phyloP scores from a whole-genome alignment of 306 rosid genomes.

The Cucumis sativus region DNA sequence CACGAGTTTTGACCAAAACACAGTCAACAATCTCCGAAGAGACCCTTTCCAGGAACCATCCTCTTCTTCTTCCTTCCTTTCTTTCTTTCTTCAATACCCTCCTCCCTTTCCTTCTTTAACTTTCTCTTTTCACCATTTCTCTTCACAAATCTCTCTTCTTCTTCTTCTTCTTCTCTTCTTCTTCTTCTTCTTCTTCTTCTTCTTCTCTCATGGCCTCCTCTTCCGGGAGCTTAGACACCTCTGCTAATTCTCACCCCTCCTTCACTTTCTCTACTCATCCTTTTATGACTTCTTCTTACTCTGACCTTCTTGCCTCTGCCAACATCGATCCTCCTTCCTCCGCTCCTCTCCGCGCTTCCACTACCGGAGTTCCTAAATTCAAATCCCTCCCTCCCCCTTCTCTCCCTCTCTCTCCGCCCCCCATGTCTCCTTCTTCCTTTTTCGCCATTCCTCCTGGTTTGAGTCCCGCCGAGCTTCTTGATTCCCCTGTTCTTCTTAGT shows the following conservation, averaged over 20 bases:
- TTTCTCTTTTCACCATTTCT: conserved; percentile 8
- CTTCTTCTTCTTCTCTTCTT: not conserved
- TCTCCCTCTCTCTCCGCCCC: conserved; percentile 65
- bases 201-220: conserved; percentile 31
- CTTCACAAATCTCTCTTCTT: not conserved
- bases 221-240: conserved; percentile 52
- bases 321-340: conserved; percentile 2
- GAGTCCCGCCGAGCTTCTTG: conserved; percentile 79
- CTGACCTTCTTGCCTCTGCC: conserved; percentile 46
- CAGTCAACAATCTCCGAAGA: not conserved
- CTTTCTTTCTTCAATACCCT: not conserved
- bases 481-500: conserved; percentile 76
- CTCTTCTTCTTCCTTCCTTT: not conserved
- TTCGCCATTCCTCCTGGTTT: conserved; percentile 64
- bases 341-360: conserved; percentile 14
- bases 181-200: not conserved
- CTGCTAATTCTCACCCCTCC: conserved; percentile 34
- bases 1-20: conserved; percentile 46
- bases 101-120: not conserved
- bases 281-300: conserved; percentile 64
- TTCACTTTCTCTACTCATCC: conserved; percentile 55
- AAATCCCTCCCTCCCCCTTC: conserved; percentile 78
- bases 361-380: conserved; percentile 64
- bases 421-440: conserved; percentile 58
- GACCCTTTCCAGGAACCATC: conserved; percentile 36